phyloP scores from a whole-genome alignment of 2,329 filamentous ascomycete species.

The Canariomyces notabilis region DNA sequence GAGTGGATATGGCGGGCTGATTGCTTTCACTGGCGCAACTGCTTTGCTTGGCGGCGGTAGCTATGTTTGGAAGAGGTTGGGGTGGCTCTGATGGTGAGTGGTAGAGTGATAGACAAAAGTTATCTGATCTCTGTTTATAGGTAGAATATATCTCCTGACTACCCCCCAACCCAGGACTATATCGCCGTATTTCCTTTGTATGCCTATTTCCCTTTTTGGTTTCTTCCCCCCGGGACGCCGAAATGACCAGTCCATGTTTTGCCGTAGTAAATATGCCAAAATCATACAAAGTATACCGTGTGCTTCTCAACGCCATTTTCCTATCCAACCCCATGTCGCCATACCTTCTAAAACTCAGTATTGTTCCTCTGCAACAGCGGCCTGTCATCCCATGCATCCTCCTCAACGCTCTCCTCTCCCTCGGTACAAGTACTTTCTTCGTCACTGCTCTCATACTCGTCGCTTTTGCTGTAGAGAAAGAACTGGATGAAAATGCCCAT shows the following conservation, averaged over 20 bases:
- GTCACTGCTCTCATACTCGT: constrained; percentile 29
- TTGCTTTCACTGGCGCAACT: constrained; percentile 53
- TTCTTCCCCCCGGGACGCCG: too few relatives aligned
- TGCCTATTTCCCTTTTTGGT: background rate
- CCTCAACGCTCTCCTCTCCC: constrained; percentile 28
- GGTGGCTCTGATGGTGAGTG: constrained; percentile 29
- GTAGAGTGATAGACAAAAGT: background rate
- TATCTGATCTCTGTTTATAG: background rate
- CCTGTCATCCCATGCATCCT: constrained; percentile 37
- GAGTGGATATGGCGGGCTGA: constrained; percentile 48
- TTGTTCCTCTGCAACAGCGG: constrained; percentile 34
- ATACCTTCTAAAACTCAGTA: constrained; percentile 21
- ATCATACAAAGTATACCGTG: background rate
- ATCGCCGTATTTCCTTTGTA: too few relatives aligned
- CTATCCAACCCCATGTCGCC: background rate
- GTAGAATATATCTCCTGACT: too few relatives aligned
- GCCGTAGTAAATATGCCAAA: background rate
- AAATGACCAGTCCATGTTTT: background rate
- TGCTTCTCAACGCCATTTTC: background rate
- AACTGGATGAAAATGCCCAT: constrained; percentile 86
- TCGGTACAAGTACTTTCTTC: constrained; percentile 10
- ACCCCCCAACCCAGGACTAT: background rate
- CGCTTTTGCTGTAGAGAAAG: constrained; percentile 66
- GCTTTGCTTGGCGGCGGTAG: constrained; percentile 44
- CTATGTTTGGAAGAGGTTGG: constrained; percentile 37